Conservation (phyloP, 345 rosid species). For the Salix dunnii region DNA sequence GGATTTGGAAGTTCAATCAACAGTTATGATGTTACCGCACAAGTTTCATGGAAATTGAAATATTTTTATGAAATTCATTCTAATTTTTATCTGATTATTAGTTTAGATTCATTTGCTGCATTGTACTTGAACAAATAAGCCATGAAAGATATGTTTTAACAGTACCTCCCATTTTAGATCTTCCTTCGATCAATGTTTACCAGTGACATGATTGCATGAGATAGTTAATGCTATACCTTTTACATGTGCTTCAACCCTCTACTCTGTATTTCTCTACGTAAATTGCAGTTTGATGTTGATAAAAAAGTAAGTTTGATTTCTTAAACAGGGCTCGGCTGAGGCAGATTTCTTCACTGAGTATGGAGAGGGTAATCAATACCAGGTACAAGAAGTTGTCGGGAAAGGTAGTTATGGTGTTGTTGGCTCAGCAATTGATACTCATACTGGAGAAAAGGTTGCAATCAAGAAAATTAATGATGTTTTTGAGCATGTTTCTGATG, state of each 20-base stretch:
- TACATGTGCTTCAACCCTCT: neutral
- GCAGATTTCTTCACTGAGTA: conserved; percentile 93
- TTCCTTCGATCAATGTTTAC: neutral
- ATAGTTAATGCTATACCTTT: neutral
- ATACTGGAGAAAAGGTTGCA: conserved; percentile 85
- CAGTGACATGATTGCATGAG: neutral
- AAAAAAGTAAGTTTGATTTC: neutral
- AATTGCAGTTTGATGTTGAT: neutral
- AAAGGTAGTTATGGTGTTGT: conserved; percentile 99
- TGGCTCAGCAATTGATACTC: conserved; percentile 80
- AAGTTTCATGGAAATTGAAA: neutral
- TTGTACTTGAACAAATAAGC: neutral
- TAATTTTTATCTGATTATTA: neutral
- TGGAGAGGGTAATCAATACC: conserved; percentile 88
- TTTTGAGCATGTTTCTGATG: conserved; percentile 96
- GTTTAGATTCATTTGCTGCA: neutral
- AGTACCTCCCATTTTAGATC: neutral
- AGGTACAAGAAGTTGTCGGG: conserved; percentile 89
- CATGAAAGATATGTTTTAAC: neutral
- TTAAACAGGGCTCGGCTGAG: conserved; percentile 52
- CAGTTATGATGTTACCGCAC: neutral
- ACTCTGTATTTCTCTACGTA: neutral
- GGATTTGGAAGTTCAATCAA: neutral
- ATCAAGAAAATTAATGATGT: conserved; percentile 96
- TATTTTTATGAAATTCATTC: neutral